Conservation (phyloP, 1,284 basidiomycete species). For the Leccinum angustisporum region DNA sequence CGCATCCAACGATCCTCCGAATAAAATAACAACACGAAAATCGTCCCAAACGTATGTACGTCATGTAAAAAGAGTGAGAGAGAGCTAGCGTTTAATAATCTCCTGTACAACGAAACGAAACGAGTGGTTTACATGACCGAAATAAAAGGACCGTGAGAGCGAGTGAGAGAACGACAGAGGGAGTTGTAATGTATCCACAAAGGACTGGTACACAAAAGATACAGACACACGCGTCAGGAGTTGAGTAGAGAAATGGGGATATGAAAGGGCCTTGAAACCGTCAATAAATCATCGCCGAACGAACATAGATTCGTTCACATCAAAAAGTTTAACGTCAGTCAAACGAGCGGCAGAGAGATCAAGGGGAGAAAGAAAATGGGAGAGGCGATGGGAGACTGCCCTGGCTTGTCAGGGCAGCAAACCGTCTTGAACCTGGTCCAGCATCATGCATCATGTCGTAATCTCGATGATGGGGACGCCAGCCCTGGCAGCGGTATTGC, state of each 20-base stretch:
- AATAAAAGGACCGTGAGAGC: no score
- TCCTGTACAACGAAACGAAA: not conserved
- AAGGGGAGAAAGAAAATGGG: not conserved
- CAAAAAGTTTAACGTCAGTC: not conserved
- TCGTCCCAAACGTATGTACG: not conserved
- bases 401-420: not conserved
- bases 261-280: not conserved
- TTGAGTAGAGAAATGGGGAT: not conserved
- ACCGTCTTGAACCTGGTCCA: not conserved
- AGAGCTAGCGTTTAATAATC: not conserved
- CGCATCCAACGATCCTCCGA: not conserved
- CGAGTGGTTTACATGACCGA: not conserved
- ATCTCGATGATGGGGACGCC: constrained; percentile 32
- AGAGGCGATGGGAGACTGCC: not conserved
- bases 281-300: not conserved
- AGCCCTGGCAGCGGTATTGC: constrained; percentile 7
- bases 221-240: not conserved
- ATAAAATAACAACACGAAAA: not conserved
- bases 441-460: constrained; percentile 24
- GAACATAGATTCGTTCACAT: not conserved
- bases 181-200: not conserved
- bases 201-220: not conserved
- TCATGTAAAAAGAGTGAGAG: not conserved
- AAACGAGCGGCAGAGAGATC: not conserved
- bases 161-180: not conserved